phyloP scores from a whole-genome alignment of 306 rosid species.

The Corylus heterophylla region DNA sequence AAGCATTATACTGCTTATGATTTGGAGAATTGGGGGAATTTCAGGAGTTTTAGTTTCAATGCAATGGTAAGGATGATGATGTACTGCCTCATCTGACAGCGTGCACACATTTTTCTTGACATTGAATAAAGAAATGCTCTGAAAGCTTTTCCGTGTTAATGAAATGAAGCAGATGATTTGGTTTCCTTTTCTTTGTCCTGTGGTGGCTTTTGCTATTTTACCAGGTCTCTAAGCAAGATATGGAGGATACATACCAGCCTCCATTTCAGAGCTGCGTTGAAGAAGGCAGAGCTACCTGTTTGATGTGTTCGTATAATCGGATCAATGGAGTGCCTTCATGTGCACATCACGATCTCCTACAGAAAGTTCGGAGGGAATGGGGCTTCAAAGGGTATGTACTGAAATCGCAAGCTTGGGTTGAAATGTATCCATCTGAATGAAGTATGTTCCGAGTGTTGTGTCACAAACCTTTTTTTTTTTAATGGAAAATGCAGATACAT shows the following conservation, averaged over 20 bases:
- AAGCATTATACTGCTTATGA: constrained; percentile 91
- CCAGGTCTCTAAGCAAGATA: constrained; percentile 74
- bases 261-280: constrained; percentile 84
- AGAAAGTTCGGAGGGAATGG: constrained; percentile 65
- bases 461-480: constrained; percentile 15
- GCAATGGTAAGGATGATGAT: constrained; percentile 65
- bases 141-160: background rate
- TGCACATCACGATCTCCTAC: constrained; percentile 65
- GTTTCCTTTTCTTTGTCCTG: constrained; percentile 3
- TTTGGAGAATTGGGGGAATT: constrained; percentile 73
- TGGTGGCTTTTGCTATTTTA: constrained; percentile 1
- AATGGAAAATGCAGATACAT: constrained; percentile 58
- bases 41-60: constrained; percentile 71
- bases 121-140: background rate
- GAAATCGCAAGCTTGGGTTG: background rate
- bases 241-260: constrained; percentile 88
- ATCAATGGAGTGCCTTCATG: constrained; percentile 93
- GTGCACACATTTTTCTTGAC: background rate
- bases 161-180: background rate
- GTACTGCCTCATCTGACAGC: background rate
- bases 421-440: background rate
- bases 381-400: constrained; percentile 68
- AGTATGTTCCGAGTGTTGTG: constrained; percentile 3
- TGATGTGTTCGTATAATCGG: constrained; percentile 92
- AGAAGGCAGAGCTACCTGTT: constrained; percentile 88